Conservation (phyloP, 805 yeast genomes). For the Candida sakaeoensis region DNA sequence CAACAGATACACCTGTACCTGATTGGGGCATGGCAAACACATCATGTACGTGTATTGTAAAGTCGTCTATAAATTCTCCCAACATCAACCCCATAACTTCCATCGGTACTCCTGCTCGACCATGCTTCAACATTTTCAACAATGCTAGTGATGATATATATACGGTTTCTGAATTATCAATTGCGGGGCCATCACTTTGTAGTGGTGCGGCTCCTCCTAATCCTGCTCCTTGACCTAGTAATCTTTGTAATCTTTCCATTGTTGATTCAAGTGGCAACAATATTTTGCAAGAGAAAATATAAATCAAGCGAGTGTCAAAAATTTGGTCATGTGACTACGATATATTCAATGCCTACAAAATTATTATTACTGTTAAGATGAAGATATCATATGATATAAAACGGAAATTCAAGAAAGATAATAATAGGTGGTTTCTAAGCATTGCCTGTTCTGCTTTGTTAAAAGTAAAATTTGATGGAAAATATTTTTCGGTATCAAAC, state of each 20-base stretch:
- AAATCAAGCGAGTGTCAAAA: background rate
- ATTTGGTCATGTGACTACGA: conserved; percentile 2
- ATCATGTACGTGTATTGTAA: conserved; percentile 94
- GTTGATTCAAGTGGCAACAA: conserved; percentile 6
- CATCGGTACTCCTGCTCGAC: conserved; percentile 84
- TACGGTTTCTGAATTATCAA: conserved; percentile 94
- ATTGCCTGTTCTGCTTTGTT: background rate
- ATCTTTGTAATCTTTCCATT: conserved; percentile 50
- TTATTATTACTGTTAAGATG: too few relatives aligned
- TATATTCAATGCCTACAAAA: too few relatives aligned
- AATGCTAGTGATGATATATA: conserved; percentile 93
- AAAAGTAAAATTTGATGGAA: background rate
- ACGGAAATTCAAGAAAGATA: too few relatives aligned
- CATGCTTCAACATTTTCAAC: conserved; percentile 95
- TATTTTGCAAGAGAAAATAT: conserved; percentile 1
- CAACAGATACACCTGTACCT: conserved; percentile 97
- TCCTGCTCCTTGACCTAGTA: conserved; percentile 45
- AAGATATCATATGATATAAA: too few relatives aligned
- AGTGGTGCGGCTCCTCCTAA: conserved; percentile 43
- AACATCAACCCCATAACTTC: conserved; percentile 95
- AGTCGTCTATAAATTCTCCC: conserved; percentile 96
- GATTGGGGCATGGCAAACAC: conserved; percentile 99
- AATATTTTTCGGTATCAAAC: conserved; percentile 2
- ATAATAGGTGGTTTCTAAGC: too few relatives aligned
- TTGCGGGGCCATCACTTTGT: conserved; percentile 67